phyloP scores from a whole-genome alignment of 495 filamentous ascomycete genomes.

The Parathielavia appendiculata region DNA sequence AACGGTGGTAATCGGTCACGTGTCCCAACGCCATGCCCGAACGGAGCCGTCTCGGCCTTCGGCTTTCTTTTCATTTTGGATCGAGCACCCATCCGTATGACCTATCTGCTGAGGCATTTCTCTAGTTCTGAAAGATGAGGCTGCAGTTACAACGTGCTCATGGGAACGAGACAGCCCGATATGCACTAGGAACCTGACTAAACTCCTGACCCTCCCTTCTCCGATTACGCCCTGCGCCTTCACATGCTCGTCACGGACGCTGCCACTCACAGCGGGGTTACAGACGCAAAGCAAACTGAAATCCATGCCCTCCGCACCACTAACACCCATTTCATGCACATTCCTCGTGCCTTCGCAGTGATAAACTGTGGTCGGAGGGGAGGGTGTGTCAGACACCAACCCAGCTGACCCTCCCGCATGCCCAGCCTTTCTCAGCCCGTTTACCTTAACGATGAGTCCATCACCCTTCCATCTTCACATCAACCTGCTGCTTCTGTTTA shows the following conservation, averaged over 20 bases:
- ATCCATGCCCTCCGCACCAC: neutral
- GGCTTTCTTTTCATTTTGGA: too few species aligned
- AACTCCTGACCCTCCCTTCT: neutral
- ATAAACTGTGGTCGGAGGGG: neutral
- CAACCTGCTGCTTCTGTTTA: conserved; percentile 28
- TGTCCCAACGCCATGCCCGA: too few species aligned
- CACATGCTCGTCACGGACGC: neutral
- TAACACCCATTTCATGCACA: neutral
- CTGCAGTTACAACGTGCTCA: neutral
- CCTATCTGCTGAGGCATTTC: neutral
- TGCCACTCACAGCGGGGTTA: neutral
- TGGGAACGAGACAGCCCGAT: neutral
- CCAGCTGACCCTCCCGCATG: conserved; percentile 9
- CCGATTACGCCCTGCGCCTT: conserved; percentile 6
- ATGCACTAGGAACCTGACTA: neutral
- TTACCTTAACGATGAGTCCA: neutral
- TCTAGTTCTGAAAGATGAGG: neutral
- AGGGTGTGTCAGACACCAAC: neutral
- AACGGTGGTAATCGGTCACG: too few species aligned
- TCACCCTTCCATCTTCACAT: conserved; percentile 49
- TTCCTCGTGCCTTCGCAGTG: neutral
- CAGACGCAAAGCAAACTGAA: neutral
- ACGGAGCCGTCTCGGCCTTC: too few species aligned
- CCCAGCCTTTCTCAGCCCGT: neutral
- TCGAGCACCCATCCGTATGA: too few species aligned